A percentile compares a stretch with the other conserved stretches of the same genome.
Evolutionary conservation across 2,329 filamentous ascomycete genomes (phyloP).

Genomic region (Talaromyces sp.): DNA sequence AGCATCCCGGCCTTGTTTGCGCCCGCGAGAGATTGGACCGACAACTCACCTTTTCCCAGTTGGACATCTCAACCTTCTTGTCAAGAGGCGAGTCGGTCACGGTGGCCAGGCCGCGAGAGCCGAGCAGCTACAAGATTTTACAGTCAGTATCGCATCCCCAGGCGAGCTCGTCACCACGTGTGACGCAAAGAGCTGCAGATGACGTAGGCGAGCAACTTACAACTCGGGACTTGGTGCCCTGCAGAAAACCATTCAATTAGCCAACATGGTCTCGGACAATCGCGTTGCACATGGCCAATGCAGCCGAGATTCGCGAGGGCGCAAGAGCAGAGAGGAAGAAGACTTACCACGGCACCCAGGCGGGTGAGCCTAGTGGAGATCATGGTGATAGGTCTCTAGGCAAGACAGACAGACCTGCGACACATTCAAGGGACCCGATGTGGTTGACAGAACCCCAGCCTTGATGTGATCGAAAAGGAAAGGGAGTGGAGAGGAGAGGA

Average conservation of each 20-base stretch:
- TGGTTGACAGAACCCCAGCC: constrained; percentile 20
- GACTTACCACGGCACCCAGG: constrained; percentile 43
- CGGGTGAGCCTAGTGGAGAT: constrained; percentile 43
- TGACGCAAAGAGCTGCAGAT: neutral
- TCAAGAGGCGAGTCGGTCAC: constrained; percentile 80
- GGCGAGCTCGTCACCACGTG: neutral
- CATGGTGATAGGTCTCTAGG: constrained; percentile 40
- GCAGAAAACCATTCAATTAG: constrained; percentile 4
- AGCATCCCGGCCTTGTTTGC: constrained; percentile 14
- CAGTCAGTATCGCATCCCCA: constrained; percentile 18
- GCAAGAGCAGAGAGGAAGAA: constrained; percentile 2
- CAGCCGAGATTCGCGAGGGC: neutral
- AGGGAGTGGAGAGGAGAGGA: constrained; percentile 31
- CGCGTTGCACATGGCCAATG: neutral
- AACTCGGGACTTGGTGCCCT: constrained; percentile 42
- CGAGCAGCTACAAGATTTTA: constrained; percentile 49
- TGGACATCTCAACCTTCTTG: constrained; percentile 97
- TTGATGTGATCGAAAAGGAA: constrained; percentile 21
- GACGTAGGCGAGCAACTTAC: constrained; percentile 27
- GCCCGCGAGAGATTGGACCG: neutral
- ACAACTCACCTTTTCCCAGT: constrained; percentile 67
- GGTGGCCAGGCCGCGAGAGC: constrained; percentile 71
- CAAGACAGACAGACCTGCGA: constrained; percentile 29
- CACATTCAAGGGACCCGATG: constrained; percentile 30
- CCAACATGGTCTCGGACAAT: neutral